Base-by-base conservation (phyloP, 345 rosid species). In the Gossypium anomalum region DNA sequence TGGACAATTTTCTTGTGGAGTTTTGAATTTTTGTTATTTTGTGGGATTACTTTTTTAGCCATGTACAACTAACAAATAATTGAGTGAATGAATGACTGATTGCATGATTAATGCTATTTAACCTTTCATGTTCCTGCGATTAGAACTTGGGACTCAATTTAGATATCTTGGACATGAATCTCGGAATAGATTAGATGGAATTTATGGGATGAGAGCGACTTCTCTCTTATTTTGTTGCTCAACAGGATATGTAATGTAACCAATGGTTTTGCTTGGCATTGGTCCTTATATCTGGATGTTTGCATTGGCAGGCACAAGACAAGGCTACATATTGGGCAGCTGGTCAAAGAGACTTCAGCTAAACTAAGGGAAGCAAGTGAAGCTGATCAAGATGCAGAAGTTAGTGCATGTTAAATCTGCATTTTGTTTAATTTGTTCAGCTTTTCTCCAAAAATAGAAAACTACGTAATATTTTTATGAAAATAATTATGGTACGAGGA, bases 341-440 rank as follows among this genome's bases (percentile, higher is more conserved):
- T 90, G 79, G 90, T 87, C 53, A 90, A 88, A 76, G 86, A 85
- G n/a, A 87, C 95, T 75, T 90, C 95, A 29, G 83, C 82, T 5
- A 87, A 84, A 62, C 92, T 90, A 59, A 88, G 82, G 81, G 82
- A 87, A 88, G 91, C 92, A 60, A 87, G 90, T 61, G 95, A 90
- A 80, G 78, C 79, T 7, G 91, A 90, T 86, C 83, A 73, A 27
- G 71, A 81, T 62, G 82, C 75, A 57, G 82, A 83, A 77, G 85
- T 85, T 84, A 85, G 72, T 78, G 90, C 86, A 81, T 82, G 90
- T 38, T 69, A 74, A 4, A 34, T 49, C 23, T 0, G 47, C 60
- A 27, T 51, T 51, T 10, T 70, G 41, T 52, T 16, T 51, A 51
- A 43, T 9, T 67, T 67, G 15, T 67, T n/a, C 8, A 45, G 12